Evolutionary conservation across 768 basidiomycete genomes (phyloP).

Genomic region (Lyophyllum shimeji): DNA sequence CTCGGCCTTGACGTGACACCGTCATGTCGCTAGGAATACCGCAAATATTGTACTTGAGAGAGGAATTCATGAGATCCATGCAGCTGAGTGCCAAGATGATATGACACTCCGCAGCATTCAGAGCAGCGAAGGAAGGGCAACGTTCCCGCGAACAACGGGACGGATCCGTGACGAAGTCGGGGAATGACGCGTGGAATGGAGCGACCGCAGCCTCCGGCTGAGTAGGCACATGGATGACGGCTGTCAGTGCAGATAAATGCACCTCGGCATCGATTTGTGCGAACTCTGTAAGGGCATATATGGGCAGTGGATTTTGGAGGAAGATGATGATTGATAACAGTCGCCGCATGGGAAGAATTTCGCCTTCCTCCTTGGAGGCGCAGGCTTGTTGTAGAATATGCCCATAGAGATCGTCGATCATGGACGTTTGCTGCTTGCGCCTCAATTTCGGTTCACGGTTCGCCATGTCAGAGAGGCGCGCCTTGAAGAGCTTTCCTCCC

Average conservation of each 20-base stretch:
- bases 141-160: conserved; percentile 8
- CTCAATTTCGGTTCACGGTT: neutral
- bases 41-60: conserved; percentile 13
- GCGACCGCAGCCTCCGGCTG: neutral
- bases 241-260: neutral
- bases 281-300: conserved; percentile 5
- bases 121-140: conserved; percentile 4
- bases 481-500: neutral
- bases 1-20: neutral
- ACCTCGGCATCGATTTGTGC: neutral
- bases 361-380: neutral
- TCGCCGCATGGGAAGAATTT: neutral
- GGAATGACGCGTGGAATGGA: neutral
- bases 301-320: conserved; percentile 10
- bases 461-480: conserved; percentile 3
- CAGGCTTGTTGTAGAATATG: neutral
- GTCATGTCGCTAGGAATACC: conserved; percentile 1
- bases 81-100: conserved; percentile 8
- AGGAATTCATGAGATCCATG: conserved; percentile 7
- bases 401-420: neutral
- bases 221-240: neutral
- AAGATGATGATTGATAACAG: conserved; percentile 2
- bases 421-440: neutral
- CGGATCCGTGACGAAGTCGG: conserved; percentile 12
- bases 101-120: conserved; percentile 3